Percentiles rank a stretch among this genome's conserved stretches.
Conservation (phyloP, 805 yeast species). For the Sugiyamaella boreocaroliniensis region DNA sequence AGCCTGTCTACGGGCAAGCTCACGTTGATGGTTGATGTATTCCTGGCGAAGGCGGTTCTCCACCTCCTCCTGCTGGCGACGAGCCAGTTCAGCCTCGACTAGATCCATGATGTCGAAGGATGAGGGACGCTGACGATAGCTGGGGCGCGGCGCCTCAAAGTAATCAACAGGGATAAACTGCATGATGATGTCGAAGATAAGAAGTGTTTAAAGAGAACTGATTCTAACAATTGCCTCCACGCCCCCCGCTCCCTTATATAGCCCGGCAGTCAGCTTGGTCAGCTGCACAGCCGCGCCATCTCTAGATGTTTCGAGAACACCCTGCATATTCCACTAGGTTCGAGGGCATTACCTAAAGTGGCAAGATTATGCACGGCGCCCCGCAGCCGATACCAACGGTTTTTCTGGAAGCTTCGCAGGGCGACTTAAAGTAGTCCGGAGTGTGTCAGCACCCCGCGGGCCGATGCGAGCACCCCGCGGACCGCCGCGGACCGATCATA, state of each 20-base stretch:
- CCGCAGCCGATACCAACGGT: background rate
- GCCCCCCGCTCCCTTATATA: background rate
- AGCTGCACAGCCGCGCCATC: background rate
- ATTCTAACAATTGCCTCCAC: background rate
- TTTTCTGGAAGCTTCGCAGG: too few species aligned
- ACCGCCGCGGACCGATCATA: too few species aligned
- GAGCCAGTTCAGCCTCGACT: background rate
- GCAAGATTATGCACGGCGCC: background rate
- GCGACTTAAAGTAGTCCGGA: too few species aligned
- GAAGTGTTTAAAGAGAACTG: background rate
- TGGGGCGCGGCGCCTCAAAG: background rate
- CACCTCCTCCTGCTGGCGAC: background rate
- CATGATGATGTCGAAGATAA: background rate
- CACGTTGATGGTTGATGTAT: background rate
- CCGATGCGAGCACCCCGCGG: too few species aligned
- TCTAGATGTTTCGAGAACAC: background rate
- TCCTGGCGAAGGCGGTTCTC: background rate
- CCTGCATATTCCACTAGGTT: background rate
- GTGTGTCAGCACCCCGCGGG: too few species aligned
- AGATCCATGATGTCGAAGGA: background rate
- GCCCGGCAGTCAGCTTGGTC: background rate
- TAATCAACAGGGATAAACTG: constrained; percentile 6
- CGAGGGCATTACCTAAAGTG: background rate
- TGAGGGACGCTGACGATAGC: background rate
- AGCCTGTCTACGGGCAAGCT: background rate